Percentiles rank a stretch among this genome's conserved stretches.
These are phyloP conservation scores for Stephania cephalantha DNA, from an alignment of 164 flowering plant genomes.

Conservation along the genomic window DNA sequence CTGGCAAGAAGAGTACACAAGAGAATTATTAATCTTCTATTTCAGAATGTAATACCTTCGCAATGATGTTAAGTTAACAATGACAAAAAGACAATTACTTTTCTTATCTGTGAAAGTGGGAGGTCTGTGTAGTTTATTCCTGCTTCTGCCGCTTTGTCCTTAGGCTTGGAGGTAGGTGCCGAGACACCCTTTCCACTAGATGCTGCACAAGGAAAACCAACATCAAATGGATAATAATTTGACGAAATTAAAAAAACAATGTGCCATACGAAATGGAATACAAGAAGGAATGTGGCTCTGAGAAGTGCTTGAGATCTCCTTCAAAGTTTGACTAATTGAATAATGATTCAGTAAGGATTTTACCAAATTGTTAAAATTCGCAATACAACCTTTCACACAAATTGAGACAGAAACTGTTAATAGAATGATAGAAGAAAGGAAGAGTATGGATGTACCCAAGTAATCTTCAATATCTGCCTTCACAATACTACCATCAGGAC, in stretches of 20 bases:
- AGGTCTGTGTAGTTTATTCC: constrained; percentile 63
- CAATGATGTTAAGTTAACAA: background rate
- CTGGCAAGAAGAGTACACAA: constrained; percentile 32
- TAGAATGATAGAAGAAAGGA: background rate
- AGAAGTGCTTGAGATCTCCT: background rate
- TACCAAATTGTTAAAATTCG: background rate
- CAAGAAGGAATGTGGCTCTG: background rate
- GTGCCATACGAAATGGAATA: background rate
- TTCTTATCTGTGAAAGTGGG: constrained; percentile 86
- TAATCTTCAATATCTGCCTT: constrained; percentile 97
- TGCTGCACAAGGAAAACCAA: constrained; percentile 33
- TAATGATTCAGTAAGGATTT: background rate
- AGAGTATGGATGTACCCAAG: constrained; percentile 46
- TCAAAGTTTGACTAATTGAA: background rate
- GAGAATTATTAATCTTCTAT: background rate
- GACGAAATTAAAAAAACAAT: background rate
- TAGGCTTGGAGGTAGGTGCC: constrained; percentile 35
- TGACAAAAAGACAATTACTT: constrained; percentile 37
- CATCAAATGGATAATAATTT: background rate
- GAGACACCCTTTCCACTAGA: constrained; percentile 53
- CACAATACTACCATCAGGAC: constrained; percentile 87
- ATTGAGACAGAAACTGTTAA: background rate
- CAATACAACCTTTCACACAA: background rate
- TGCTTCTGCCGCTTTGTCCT: constrained; percentile 25
- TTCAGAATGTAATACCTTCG: constrained; percentile 1